These are phyloP conservation scores for Fusarium sp. DNA, from an alignment of 2,329 filamentous ascomycete genomes.

Conservation along the genomic window DNA sequence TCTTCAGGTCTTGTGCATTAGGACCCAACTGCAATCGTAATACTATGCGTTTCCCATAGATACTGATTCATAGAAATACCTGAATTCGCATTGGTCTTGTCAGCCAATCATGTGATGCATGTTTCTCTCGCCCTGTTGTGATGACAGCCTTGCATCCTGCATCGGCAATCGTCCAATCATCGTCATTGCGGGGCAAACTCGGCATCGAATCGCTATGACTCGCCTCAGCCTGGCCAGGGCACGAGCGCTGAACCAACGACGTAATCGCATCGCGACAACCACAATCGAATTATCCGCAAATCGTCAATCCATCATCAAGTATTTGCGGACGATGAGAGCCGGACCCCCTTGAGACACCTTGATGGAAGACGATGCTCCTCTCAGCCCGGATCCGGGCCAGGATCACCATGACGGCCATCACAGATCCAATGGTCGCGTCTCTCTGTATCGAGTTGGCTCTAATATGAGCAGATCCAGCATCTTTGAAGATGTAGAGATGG, in stretches of 20 bases:
- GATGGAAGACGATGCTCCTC: conserved; percentile 46
- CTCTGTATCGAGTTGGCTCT: conserved; percentile 74
- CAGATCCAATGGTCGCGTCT: conserved; percentile 36
- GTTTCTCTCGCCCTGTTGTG: background rate
- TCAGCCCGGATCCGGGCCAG: conserved; percentile 30
- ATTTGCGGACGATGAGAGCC: conserved; percentile 33
- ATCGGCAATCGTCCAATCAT: conserved; percentile 25
- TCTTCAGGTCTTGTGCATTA: background rate
- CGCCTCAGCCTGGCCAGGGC: conserved; percentile 39
- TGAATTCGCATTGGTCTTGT: background rate
- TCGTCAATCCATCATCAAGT: conserved; percentile 12
- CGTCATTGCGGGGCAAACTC: conserved; percentile 32
- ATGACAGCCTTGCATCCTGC: conserved; percentile 26
- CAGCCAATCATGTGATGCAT: background rate
- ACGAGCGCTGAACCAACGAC: conserved; percentile 36
- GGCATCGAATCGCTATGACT: conserved; percentile 21
- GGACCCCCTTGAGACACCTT: conserved; percentile 19
- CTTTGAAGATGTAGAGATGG: conserved; percentile 98
- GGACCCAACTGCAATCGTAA: background rate
- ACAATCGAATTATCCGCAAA: conserved; percentile 26
- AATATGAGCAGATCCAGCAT: conserved; percentile 83
- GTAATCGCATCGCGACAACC: conserved; percentile 34
- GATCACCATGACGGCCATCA: conserved; percentile 32
- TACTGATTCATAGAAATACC: background rate
- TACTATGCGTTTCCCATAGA: background rate